Evolutionary conservation across 2,329 filamentous ascomycete genomes (phyloP), one percentile per base, ranked within the genome.

Genomic region (Fusarium temperatum): DNA sequence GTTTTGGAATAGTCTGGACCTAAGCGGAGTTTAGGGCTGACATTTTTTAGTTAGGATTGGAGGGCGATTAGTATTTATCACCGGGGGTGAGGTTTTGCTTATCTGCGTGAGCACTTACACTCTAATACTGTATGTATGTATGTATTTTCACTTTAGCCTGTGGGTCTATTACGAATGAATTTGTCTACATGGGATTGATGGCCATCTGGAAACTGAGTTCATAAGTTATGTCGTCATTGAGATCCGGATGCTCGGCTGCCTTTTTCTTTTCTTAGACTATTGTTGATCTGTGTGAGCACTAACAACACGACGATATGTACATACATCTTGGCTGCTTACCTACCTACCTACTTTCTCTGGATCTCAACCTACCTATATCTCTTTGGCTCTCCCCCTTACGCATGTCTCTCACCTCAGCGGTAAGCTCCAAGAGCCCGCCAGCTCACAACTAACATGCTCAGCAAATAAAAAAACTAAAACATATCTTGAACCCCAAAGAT

Each of bases 1-100:
- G 32, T 45, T 47, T 41, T 64, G 59, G 55, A 55, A 54, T 44
- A 63, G 59, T 63, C 75, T 71, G 59, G 75, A 53, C 64, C 66
- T 70, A 66, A 48, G 59, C 64, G 65, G 68, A 69, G 63, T 77
- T 77, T 78, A 77, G 74, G 73, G 77, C 74, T 75, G 77, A 71
- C 61, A 28, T 53, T 51, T 56, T 53, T 51, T 56, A 20, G 50
- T 44, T 59, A 36, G 42, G 41, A 57, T 57, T 65, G 62, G 35
- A 47, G 28, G 68, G 50, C 53, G 66, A 61, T 73, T 78, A 78
- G 75, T 74, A 60, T 55, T 77, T 76, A 72, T 75, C 73, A 44
- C 73, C 70, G 75, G 63, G 63, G 47, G 38, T 36, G 36, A 47
- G 9, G 36, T 28, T 41, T 41, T 63, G 51, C 58, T 65, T 70